phyloP scores from a whole-genome alignment of 164 flowering plant species.

The Vitis labrusca region DNA sequence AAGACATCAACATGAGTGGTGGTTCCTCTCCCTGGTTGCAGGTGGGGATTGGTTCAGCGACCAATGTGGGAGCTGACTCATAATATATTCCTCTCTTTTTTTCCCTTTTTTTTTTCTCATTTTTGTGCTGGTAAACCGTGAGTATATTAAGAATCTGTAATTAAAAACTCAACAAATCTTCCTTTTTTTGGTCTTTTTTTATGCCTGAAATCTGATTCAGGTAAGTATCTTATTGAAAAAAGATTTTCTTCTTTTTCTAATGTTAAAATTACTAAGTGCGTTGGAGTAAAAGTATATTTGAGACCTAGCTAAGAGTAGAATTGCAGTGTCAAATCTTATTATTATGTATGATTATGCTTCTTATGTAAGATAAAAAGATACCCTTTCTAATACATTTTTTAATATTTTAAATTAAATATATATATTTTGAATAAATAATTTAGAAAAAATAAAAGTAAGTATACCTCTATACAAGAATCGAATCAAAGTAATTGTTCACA shows the following conservation, averaged over 20 bases:
- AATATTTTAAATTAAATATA: too few species aligned
- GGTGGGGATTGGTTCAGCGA: slow-evolving; percentile 81
- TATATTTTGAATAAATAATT: too few species aligned
- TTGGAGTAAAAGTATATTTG: too few species aligned
- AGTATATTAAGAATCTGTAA: neutral
- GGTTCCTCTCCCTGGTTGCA: slow-evolving; percentile 82
- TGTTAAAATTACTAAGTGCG: neutral
- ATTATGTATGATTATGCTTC: too few species aligned
- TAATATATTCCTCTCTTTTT: slow-evolving; percentile 9
- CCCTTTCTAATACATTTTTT: too few species aligned
- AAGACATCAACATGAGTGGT: slow-evolving; percentile 52
- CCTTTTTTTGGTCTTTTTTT: neutral
- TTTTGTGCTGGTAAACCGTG: neutral
- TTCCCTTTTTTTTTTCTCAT: neutral
- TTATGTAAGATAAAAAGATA: too few species aligned
- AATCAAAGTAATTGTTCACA: too few species aligned
- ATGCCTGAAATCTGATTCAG: too few species aligned
- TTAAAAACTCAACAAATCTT: neutral
- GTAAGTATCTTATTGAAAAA: neutral
- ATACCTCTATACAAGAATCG: too few species aligned
- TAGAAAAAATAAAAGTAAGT: too few species aligned
- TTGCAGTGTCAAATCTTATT: too few species aligned
- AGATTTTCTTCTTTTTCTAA: neutral
- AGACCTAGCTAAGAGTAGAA: too few species aligned
- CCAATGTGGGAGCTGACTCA: slow-evolving; percentile 36